Evolutionary conservation across 129 eudicot species (phyloP).

Genomic region (Rutidosis leptorrhynchoides): DNA sequence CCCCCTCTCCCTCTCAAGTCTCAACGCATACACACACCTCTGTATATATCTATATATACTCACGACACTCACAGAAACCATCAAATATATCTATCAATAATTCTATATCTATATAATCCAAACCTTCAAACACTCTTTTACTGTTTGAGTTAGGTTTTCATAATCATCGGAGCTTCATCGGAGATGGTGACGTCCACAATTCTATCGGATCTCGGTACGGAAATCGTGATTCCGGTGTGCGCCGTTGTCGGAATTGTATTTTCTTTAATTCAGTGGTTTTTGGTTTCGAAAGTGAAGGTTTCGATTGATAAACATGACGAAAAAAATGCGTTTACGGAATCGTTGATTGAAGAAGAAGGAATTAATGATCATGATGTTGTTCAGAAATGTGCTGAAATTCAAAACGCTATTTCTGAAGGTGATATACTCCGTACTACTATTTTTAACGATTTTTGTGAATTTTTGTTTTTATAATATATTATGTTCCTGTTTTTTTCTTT

Average conservation of each 20-base stretch:
- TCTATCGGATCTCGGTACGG: constrained; percentile 53
- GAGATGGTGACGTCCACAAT: constrained; percentile 37
- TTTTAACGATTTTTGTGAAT: not conserved
- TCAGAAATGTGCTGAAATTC: constrained; percentile 67
- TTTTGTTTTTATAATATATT: not conserved
- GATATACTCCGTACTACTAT: too few relatives aligned
- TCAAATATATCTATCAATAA: too few relatives aligned
- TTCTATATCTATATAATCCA: not conserved
- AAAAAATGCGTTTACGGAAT: constrained; percentile 40
- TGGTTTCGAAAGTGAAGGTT: constrained; percentile 54
- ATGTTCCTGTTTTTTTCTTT: not conserved
- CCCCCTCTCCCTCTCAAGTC: not conserved
- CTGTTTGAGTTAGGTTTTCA: not conserved
- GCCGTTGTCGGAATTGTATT: constrained; percentile 65
- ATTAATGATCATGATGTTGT: constrained; percentile 49
- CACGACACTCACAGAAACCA: not conserved
- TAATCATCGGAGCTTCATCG: not conserved
- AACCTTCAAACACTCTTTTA: constrained; percentile 16
- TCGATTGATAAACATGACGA: constrained; percentile 29
- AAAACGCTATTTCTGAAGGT: constrained; percentile 69
- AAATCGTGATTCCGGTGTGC: constrained; percentile 58
- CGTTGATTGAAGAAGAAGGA: constrained; percentile 67
- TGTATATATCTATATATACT: not conserved
- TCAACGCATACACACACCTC: not conserved
- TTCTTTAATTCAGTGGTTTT: constrained; percentile 54